Conservation (phyloP, 441 rosid genomes). For the Corymbia citriodora region DNA sequence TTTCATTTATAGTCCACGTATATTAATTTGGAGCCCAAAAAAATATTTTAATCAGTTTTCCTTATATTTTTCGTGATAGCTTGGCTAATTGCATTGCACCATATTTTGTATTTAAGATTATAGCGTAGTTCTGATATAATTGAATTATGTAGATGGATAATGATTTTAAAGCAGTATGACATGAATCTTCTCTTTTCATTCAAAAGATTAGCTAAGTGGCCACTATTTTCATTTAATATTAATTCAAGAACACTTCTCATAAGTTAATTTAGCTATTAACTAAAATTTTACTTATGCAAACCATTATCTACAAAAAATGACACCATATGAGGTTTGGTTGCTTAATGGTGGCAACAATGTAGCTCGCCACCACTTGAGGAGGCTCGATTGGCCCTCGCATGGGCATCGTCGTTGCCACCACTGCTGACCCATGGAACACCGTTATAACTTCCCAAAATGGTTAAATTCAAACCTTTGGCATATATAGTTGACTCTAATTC, state of each 20-base stretch:
- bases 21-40: neutral
- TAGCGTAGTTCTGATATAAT: neutral
- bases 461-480: neutral
- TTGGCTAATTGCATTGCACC: neutral
- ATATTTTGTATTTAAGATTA: neutral
- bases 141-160: neutral
- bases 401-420: fast-evolving
- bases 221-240: too few species aligned
- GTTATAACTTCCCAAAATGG: neutral
- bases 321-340: neutral
- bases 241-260: neutral
- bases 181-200: neutral
- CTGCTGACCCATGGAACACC: neutral
- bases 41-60: neutral
- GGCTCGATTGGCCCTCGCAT: neutral
- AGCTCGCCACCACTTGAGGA: neutral
- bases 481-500: too few species aligned
- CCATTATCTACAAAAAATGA: too few species aligned
- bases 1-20: neutral
- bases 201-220: neutral
- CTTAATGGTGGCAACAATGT: neutral
- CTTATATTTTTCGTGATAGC: neutral
- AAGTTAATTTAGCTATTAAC: fast-evolving
- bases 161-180: neutral
- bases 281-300: neutral